Conservation (phyloP, 2,329 filamentous ascomycete species). For the Pseudogymnoascus sp. region DNA sequence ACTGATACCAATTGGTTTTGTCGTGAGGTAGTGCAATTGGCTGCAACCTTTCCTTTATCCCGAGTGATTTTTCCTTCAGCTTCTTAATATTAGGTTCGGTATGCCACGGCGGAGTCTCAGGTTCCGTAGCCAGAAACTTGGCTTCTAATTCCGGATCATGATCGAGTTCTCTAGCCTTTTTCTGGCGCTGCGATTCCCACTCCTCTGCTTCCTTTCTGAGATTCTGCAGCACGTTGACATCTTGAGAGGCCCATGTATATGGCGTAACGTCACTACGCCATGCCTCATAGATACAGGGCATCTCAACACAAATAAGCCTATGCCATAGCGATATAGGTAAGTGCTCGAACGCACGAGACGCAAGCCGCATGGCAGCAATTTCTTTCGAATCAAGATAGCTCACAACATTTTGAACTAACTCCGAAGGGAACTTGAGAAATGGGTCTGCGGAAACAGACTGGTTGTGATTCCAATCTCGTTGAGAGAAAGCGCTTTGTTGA, state of each 20-base stretch:
- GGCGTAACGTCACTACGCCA: neutral
- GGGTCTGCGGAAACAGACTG: conserved; percentile 10
- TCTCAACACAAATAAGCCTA: conserved; percentile 17
- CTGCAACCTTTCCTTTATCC: neutral
- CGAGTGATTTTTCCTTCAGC: neutral
- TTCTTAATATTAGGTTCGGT: neutral
- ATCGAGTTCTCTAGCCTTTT: neutral
- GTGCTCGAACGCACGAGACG: conserved; percentile 17
- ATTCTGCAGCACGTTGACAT: neutral
- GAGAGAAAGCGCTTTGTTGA: neutral
- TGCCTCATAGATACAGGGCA: conserved; percentile 24
- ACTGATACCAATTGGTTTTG: conserved; percentile 19
- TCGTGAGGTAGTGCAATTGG: conserved; percentile 4
- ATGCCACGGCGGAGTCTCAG: neutral
- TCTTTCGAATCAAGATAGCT: conserved; percentile 15
- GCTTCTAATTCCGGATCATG: conserved; percentile 1
- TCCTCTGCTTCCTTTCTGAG: neutral
- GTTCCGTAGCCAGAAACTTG: conserved; percentile 1
- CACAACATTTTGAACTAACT: conserved; percentile 17
- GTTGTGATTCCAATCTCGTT: neutral
- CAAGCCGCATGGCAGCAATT: conserved; percentile 20
- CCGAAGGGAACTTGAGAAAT: conserved; percentile 17
- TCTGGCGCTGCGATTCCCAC: neutral
- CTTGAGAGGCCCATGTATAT: neutral
- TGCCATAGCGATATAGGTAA: conserved; percentile 19